These are phyloP conservation scores for Phalaenopsis hybrid DNA, from an alignment of 116 monocot genomes.

Conservation along the genomic window DNA sequence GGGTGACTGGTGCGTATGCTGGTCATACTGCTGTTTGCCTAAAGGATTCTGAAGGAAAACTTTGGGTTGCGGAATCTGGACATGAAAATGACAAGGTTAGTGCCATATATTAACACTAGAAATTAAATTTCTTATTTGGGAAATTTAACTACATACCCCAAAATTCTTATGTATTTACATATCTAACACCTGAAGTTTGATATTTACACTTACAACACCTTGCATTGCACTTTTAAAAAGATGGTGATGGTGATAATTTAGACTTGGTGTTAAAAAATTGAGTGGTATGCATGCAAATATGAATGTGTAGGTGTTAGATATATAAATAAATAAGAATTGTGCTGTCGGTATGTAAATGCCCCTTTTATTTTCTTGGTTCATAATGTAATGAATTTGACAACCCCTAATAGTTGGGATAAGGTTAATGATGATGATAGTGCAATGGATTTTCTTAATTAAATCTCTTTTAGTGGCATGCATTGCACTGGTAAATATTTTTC, in stretches of 20 bases:
- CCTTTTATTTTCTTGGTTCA: not conserved
- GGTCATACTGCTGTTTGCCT: constrained; percentile 79
- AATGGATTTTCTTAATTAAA: not conserved
- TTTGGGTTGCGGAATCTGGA: constrained; percentile 90
- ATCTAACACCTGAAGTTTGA: too few relatives aligned
- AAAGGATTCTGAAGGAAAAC: constrained; percentile 73
- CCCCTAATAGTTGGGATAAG: too few relatives aligned
- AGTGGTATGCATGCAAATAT: too few relatives aligned
- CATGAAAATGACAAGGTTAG: constrained; percentile 75
- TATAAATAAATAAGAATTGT: too few relatives aligned
- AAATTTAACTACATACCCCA: too few relatives aligned
- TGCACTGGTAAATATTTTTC: not conserved
- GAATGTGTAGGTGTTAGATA: too few relatives aligned
- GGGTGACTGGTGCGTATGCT: constrained; percentile 86
- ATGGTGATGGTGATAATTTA: too few relatives aligned
- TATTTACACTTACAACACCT: too few relatives aligned
- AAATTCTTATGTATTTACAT: too few relatives aligned
- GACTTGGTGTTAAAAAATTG: too few relatives aligned
- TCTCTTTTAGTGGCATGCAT: not conserved
- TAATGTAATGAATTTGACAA: not conserved
- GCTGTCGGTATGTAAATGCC: too few relatives aligned
- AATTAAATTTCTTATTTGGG: not conserved
- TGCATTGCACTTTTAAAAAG: too few relatives aligned
- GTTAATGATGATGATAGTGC: not conserved
- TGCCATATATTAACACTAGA: not conserved